Percentiles rank a stretch among this genome's conserved stretches.
These are phyloP conservation scores for Backusella tuberculispora DNA, from an alignment of 192 early-diverging fungal genomes.

Conservation along the genomic window DNA sequence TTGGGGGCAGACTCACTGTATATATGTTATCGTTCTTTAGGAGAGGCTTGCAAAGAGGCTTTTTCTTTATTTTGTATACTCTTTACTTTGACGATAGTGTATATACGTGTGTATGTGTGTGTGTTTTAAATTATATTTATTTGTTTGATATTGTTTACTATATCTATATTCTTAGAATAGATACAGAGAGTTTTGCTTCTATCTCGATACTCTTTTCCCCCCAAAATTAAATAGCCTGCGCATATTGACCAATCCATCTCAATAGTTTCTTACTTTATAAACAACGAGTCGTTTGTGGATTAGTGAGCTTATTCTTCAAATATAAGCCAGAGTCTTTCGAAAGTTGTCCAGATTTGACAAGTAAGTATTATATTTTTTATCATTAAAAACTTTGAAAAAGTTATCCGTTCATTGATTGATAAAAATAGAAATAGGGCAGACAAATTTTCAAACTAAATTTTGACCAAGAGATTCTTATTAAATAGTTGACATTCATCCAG, in stretches of 20 bases:
- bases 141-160: too few relatives aligned
- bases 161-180: too few relatives aligned
- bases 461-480: neutral
- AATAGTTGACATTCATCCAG: neutral
- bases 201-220: too few relatives aligned
- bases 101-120: too few relatives aligned
- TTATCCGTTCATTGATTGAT: neutral
- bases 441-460: neutral
- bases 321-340: neutral
- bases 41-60: neutral
- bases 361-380: neutral
- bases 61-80: too few relatives aligned
- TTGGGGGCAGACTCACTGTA: too few relatives aligned
- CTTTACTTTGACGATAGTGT: too few relatives aligned
- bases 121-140: too few relatives aligned
- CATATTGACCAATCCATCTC: neutral
- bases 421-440: slow-evolving; percentile 1
- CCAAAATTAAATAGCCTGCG: too few relatives aligned
- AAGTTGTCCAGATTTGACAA: slow-evolving; percentile 5
- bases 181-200: too few relatives aligned
- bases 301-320: neutral
- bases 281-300: neutral
- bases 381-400: neutral
- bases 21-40: neutral
- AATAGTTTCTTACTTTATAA: neutral